Evolutionary conservation across 768 basidiomycete genomes (phyloP).

Genomic region (Kwoniella botswanensis): DNA sequence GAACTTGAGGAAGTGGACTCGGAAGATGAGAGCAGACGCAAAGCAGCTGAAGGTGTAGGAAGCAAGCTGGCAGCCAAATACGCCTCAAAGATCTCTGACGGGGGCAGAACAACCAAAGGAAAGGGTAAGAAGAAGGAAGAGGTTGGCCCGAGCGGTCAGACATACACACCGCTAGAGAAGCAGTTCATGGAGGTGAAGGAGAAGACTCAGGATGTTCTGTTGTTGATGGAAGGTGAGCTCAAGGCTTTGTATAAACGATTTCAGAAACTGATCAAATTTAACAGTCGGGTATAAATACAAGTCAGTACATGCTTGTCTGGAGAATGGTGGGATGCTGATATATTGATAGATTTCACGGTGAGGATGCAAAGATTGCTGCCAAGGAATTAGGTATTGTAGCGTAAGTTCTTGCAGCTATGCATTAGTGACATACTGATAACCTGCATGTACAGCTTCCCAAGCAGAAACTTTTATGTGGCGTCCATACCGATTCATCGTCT

Average conservation of each 20-base stretch:
- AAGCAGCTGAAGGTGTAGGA: constrained; percentile 35
- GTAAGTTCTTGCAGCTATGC: constrained; percentile 27
- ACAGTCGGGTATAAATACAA: constrained; percentile 58
- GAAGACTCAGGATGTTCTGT: constrained; percentile 53
- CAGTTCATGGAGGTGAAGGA: constrained; percentile 58
- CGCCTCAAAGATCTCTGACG: constrained; percentile 30
- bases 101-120: constrained; percentile 26
- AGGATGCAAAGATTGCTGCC: constrained; percentile 58
- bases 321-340: constrained; percentile 15
- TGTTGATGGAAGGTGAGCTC: constrained; percentile 55
- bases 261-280: not conserved
- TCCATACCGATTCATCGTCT: constrained; percentile 58
- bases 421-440: constrained; percentile 5
- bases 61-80: constrained; percentile 40
- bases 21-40: constrained; percentile 29
- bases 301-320: constrained; percentile 21
- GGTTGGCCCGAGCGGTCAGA: constrained; percentile 55
- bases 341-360: constrained; percentile 53
- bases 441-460: constrained; percentile 45
- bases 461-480: constrained; percentile 57
- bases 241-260: not conserved
- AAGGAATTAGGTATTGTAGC: constrained; percentile 56
- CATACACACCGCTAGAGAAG: constrained; percentile 58
- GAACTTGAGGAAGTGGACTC: constrained; percentile 28
- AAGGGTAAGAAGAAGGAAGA: constrained; percentile 55